A percentile compares a stretch with the other conserved stretches of the same genome.
Evolutionary conservation across 345 rosid species (phyloP).

Genomic region (Hevea brasiliensis): DNA sequence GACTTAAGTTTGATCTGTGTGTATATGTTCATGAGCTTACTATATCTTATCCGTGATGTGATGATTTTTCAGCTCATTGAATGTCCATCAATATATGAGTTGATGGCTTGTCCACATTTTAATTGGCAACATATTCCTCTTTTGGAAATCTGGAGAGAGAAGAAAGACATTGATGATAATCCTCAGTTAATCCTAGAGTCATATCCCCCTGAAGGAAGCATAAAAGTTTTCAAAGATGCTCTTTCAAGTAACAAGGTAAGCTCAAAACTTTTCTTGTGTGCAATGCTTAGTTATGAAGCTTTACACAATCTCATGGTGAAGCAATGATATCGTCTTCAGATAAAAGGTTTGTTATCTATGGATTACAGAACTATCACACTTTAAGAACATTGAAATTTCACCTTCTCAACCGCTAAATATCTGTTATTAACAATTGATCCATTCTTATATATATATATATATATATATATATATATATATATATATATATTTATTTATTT

Average conservation of each 20-base stretch:
- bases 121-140: conserved; percentile 62
- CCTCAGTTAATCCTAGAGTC: conserved; percentile 64
- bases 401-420: neutral
- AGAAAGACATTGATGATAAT: conserved; percentile 44
- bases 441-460: too few relatives aligned
- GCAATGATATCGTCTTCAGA: neutral
- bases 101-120: conserved; percentile 75
- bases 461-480: too few relatives aligned
- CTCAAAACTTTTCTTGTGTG: conserved; percentile 14
- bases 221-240: conserved; percentile 60
- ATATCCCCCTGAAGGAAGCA: conserved; percentile 53
- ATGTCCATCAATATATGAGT: conserved; percentile 83
- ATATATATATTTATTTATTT: too few relatives aligned
- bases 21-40: neutral
- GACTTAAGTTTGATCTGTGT: neutral
- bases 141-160: conserved; percentile 74
- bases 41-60: neutral
- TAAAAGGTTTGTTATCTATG: neutral
- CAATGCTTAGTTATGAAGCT: conserved; percentile 1
- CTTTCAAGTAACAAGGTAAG: conserved; percentile 74
- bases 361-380: neutral
- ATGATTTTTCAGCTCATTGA: conserved; percentile 68
- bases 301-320: neutral
- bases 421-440: neutral
- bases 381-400: neutral